A percentile compares a stretch with the other conserved stretches of the same genome.
Conservation (phyloP, 805 yeast species). For the Candida coquimbonensis region DNA sequence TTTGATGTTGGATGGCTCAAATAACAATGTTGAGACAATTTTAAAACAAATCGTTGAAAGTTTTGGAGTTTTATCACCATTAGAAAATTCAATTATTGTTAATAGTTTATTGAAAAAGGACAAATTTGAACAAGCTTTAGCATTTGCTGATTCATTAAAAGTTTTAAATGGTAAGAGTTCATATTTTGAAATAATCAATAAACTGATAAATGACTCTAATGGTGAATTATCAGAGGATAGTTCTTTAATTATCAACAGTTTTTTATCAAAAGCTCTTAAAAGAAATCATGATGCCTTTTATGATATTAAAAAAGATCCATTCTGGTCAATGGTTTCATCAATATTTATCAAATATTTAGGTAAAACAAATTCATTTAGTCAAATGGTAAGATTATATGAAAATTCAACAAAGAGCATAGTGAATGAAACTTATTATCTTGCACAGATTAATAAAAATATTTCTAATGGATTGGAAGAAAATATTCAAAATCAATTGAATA, state of each 20-base stretch:
- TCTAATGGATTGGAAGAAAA: background rate
- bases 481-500: background rate
- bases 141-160: slow-evolving; percentile 3
- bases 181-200: slow-evolving; percentile 11
- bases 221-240: slow-evolving; percentile 10
- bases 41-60: slow-evolving; percentile 13
- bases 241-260: slow-evolving; percentile 11
- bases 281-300: background rate
- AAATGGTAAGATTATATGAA: slow-evolving; percentile 10
- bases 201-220: slow-evolving; percentile 5
- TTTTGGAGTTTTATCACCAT: slow-evolving; percentile 9
- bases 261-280: slow-evolving; percentile 8
- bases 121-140: slow-evolving; percentile 5
- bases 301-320: slow-evolving; percentile 5
- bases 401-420: slow-evolving; percentile 9
- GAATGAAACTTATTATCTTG: slow-evolving; percentile 8
- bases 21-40: slow-evolving; percentile 13
- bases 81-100: slow-evolving; percentile 17
- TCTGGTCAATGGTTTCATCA: slow-evolving; percentile 19
- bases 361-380: slow-evolving; percentile 1
- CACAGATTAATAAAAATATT: background rate
- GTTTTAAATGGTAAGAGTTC: background rate
- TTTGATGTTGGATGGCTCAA: slow-evolving; percentile 13
- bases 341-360: slow-evolving; percentile 14
- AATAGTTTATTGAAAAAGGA: slow-evolving; percentile 12